Conservation (phyloP, 2,329 filamentous ascomycete species). For the Xylaria digitata region DNA sequence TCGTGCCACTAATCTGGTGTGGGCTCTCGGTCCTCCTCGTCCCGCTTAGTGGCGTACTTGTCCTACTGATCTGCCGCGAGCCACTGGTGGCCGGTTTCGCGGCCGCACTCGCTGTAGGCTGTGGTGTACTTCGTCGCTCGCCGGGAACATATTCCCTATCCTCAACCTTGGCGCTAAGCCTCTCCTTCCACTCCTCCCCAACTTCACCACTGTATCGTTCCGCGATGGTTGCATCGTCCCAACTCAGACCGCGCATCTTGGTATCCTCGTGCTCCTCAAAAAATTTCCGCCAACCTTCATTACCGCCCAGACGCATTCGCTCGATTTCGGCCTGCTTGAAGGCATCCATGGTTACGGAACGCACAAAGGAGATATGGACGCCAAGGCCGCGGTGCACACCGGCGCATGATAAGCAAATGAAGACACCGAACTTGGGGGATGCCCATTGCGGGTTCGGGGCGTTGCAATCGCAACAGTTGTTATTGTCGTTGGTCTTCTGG, state of each 20-base stretch:
- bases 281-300: constrained; percentile 86
- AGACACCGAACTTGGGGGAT: constrained; percentile 95
- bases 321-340: constrained; percentile 94
- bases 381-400: constrained; percentile 94
- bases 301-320: constrained; percentile 92
- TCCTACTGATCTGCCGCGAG: constrained; percentile 48
- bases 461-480: constrained; percentile 92
- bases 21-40: constrained; percentile 57
- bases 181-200: constrained; percentile 95
- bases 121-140: constrained; percentile 64
- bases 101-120: constrained; percentile 48
- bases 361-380: constrained; percentile 98
- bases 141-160: constrained; percentile 84
- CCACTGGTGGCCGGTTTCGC: constrained; percentile 51
- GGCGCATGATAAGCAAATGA: constrained; percentile 97
- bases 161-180: constrained; percentile 87
- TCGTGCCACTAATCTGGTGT: constrained; percentile 54
- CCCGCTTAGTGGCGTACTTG: constrained; percentile 54
- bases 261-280: constrained; percentile 80
- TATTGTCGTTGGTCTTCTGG: constrained; percentile 90
- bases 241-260: constrained; percentile 74
- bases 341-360: constrained; percentile 97
- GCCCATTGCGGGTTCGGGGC: constrained; percentile 99
- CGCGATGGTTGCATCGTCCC: constrained; percentile 89
- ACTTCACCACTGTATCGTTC: constrained; percentile 90